phyloP scores from a whole-genome alignment of 2,329 filamentous ascomycete species.

The Neospermospora avenae region DNA sequence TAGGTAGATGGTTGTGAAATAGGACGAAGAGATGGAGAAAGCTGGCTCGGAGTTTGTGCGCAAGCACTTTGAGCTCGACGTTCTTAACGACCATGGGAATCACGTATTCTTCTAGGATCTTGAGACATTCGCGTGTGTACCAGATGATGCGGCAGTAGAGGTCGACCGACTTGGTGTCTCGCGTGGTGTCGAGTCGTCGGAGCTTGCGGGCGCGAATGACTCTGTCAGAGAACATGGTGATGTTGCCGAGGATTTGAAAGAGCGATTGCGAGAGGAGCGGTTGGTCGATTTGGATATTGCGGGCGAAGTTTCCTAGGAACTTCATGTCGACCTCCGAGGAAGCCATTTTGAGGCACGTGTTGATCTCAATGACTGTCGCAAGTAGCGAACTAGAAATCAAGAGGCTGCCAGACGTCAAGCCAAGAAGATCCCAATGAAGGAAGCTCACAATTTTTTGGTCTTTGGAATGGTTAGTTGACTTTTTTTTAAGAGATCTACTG shows the following conservation, averaged over 20 bases:
- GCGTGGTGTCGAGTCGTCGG: slow-evolving; percentile 74
- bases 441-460: too few species aligned
- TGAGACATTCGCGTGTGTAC: slow-evolving; percentile 87
- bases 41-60: slow-evolving; percentile 86
- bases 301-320: slow-evolving; percentile 86
- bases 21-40: slow-evolving; percentile 97
- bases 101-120: slow-evolving; percentile 84
- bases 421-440: too few species aligned
- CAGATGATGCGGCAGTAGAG: slow-evolving; percentile 91
- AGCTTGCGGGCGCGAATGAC: slow-evolving; percentile 80
- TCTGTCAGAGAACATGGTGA: slow-evolving; percentile 80
- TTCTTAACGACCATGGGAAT: slow-evolving; percentile 78
- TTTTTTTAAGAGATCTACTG: too few species aligned
- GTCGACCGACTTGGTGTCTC: slow-evolving; percentile 74
- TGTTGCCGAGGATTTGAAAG: slow-evolving; percentile 88
- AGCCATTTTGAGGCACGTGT: slow-evolving; percentile 60
- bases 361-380: not conserved
- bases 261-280: slow-evolving; percentile 77
- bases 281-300: slow-evolving; percentile 72
- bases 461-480: too few species aligned
- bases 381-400: not conserved
- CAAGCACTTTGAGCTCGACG: slow-evolving; percentile 82
- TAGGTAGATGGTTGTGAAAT: slow-evolving; percentile 85
- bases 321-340: slow-evolving; percentile 97
- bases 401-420: too few species aligned